Percentiles rank a stretch among this genome's conserved stretches.
Evolutionary conservation across 345 rosid species (phyloP).

Genomic region (Brassica nigra): DNA sequence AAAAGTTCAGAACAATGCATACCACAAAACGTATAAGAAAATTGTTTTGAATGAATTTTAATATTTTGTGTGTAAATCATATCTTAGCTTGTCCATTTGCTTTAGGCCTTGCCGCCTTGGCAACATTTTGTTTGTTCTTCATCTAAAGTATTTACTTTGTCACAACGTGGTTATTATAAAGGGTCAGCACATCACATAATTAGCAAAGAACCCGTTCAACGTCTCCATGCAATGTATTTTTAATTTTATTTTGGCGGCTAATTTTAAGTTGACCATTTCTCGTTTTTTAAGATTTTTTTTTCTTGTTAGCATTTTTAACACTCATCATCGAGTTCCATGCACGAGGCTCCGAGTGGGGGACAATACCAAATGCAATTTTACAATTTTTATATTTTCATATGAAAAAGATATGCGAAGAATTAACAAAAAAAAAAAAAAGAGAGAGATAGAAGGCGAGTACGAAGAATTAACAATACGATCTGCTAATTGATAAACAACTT

Average conservation of each 20-base stretch:
- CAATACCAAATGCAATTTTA: slow-evolving; percentile 21
- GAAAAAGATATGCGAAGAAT: neutral
- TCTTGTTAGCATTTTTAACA: neutral
- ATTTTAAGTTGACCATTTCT: neutral
- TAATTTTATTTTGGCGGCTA: slow-evolving; percentile 12
- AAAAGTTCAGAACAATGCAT: neutral
- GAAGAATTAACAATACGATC: neutral
- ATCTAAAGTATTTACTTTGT: neutral
- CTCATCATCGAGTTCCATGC: neutral
- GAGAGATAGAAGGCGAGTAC: neutral
- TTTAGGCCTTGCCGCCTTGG: neutral
- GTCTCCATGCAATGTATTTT: slow-evolving; percentile 32
- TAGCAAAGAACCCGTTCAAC: slow-evolving; percentile 8
- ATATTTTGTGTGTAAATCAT: neutral
- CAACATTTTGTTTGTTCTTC: slow-evolving; percentile 2
- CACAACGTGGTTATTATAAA: neutral
- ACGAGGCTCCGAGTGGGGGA: slow-evolving; percentile 2
- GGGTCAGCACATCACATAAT: slow-evolving; percentile 21
- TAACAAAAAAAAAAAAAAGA: neutral
- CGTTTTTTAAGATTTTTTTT: neutral
- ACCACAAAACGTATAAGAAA: neutral
- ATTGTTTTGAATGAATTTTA: neutral
- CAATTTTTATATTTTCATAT: neutral
- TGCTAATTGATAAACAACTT: slow-evolving; percentile 23
- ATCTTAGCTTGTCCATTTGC: neutral